These are phyloP conservation scores for Hypericum perforatum DNA, from an alignment of 345 rosid species.

Conservation along the genomic window DNA sequence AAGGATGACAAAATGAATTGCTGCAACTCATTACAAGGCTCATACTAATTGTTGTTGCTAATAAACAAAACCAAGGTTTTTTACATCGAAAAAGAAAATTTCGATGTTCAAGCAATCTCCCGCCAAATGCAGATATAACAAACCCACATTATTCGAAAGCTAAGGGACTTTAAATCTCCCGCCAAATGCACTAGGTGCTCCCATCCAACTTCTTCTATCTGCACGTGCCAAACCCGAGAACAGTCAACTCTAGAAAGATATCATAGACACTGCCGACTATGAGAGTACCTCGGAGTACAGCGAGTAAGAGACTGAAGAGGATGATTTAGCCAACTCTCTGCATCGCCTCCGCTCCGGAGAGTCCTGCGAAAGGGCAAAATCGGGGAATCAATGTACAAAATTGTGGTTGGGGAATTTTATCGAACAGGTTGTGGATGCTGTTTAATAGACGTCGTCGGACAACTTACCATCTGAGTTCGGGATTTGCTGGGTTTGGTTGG, in stretches of 20 bases:
- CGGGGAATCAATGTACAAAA: too few species aligned
- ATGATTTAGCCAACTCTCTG: constrained; percentile 35
- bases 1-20: constrained; percentile 7
- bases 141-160: constrained; percentile 54
- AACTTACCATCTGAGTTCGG: too few species aligned
- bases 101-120: background rate
- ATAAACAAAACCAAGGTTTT: too few species aligned
- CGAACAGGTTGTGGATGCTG: constrained; percentile 12
- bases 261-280: background rate
- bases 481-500: too few species aligned
- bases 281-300: constrained; percentile 59
- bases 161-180: constrained; percentile 46
- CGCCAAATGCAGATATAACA: background rate
- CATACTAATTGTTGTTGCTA: background rate
- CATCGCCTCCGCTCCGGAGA: constrained; percentile 21
- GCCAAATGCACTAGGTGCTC: constrained; percentile 41
- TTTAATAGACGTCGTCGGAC: too few species aligned
- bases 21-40: background rate
- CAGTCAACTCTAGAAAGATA: background rate
- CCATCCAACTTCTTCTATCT: constrained; percentile 92
- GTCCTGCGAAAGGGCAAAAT: constrained; percentile 21
- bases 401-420: constrained; percentile 6
- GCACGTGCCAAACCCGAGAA: constrained; percentile 1
- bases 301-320: constrained; percentile 41
- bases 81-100: background rate